phyloP scores from a whole-genome alignment of 768 basidiomycete species.

The Boletus insuetus region DNA sequence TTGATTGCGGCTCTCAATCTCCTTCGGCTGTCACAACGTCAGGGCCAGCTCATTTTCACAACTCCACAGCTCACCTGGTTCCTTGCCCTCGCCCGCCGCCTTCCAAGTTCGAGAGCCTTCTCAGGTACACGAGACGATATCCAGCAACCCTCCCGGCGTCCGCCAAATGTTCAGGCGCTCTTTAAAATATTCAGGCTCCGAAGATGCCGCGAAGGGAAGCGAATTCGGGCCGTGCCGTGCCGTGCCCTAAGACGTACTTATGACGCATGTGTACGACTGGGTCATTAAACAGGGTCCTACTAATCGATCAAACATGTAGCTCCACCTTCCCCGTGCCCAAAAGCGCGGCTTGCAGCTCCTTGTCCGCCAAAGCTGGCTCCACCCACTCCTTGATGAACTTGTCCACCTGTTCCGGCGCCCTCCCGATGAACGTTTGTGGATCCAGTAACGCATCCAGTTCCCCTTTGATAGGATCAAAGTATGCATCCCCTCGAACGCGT shows the following conservation, averaged over 20 bases:
- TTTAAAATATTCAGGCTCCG: constrained; percentile 24
- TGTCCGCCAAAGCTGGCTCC: constrained; percentile 66
- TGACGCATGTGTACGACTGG: neutral
- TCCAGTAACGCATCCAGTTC: constrained; percentile 80
- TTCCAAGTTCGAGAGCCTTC: neutral
- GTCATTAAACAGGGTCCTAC: too few relatives aligned
- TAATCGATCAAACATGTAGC: constrained; percentile 43
- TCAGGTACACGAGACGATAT: neutral
- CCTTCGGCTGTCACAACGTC: constrained; percentile 9
- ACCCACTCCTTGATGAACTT: constrained; percentile 87
- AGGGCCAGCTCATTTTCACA: neutral
- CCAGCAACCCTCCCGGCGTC: neutral
- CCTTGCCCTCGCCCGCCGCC: neutral
- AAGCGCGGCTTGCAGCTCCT: constrained; percentile 54
- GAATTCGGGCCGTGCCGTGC: constrained; percentile 19
- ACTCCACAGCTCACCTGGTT: constrained; percentile 6
- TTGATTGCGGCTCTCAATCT: constrained; percentile 16
- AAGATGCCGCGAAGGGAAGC: constrained; percentile 13
- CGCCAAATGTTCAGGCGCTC: constrained; percentile 3
- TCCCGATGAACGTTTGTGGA: constrained; percentile 85
- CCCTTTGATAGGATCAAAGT: constrained; percentile 84
- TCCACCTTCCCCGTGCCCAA: constrained; percentile 56
- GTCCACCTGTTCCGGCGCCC: constrained; percentile 95
- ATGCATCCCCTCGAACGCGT: constrained; percentile 74
- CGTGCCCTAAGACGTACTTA: neutral